phyloP scores from a whole-genome alignment of 208 protist species.

The Crithidia expoeki region DNA sequence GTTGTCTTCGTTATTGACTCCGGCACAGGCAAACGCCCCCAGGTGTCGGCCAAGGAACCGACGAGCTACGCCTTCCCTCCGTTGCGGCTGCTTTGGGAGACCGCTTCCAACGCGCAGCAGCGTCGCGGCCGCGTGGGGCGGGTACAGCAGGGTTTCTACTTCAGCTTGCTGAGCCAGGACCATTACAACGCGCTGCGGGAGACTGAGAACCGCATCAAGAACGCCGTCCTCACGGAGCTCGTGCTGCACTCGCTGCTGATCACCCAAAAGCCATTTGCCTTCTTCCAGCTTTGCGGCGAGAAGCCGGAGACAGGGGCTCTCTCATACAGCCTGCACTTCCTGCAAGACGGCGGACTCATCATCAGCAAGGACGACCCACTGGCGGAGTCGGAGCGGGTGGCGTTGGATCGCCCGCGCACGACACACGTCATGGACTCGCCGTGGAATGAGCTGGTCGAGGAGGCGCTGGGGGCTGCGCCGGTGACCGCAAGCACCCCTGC shows the following conservation, averaged over 20 bases:
- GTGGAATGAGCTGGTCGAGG: conserved; percentile 53
- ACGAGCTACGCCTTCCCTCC: conserved; percentile 77
- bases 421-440: conserved; percentile 36
- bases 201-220: conserved; percentile 59
- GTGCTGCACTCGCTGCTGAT: conserved; percentile 83
- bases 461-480: conserved; percentile 16
- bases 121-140: conserved; percentile 80
- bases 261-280: conserved; percentile 53
- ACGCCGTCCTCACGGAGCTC: conserved; percentile 72
- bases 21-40: conserved; percentile 80
- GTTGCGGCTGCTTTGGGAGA: conserved; percentile 80
- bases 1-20: conserved; percentile 96
- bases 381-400: conserved; percentile 44
- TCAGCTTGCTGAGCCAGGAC: conserved; percentile 59
- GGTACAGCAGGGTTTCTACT: conserved; percentile 90
- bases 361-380: conserved; percentile 42
- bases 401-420: conserved; percentile 27
- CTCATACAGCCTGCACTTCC: conserved; percentile 53
- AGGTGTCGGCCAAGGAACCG: conserved; percentile 49
- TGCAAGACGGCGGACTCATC: conserved; percentile 73
- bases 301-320: conserved; percentile 63
- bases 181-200: conserved; percentile 44
- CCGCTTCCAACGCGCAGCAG: conserved; percentile 61
- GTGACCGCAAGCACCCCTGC: neutral
- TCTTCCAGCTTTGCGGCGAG: conserved; percentile 76